Conservation (phyloP, 345 rosid species). For the Heritiera fomes region DNA sequence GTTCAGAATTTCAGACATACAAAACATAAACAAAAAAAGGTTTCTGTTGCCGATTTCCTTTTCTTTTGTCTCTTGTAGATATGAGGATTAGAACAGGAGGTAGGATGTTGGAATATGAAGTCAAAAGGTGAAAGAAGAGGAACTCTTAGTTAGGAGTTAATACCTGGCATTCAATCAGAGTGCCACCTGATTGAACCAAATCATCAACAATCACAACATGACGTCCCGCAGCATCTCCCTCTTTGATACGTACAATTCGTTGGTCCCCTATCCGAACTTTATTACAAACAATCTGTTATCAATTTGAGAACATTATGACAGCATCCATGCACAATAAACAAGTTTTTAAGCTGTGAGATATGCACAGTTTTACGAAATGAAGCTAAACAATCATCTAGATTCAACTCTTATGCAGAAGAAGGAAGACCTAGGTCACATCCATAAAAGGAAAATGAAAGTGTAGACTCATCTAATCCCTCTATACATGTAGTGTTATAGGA, state of each 20-base stretch:
- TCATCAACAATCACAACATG: constrained; percentile 97
- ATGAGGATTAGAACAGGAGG: not conserved
- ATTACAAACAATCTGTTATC: constrained; percentile 78
- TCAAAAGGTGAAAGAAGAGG: constrained; percentile 3
- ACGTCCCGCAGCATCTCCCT: constrained; percentile 82
- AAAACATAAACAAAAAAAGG: not conserved
- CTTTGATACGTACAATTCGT: constrained; percentile 88
- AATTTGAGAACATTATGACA: constrained; percentile 13
- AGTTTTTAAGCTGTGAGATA: not conserved
- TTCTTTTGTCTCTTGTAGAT: no score
- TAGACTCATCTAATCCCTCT: not conserved
- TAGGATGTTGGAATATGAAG: not conserved
- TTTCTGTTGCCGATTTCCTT: no score
- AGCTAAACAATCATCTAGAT: not conserved
- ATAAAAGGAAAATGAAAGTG: not conserved
- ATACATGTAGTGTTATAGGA: not conserved
- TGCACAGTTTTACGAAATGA: not conserved
- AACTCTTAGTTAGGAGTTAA: not conserved
- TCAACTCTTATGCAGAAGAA: not conserved
- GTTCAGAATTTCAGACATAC: not conserved
- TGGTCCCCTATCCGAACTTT: constrained; percentile 91
- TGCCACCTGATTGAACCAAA: constrained; percentile 98
- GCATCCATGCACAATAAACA: constrained; percentile 1
- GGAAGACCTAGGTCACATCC: not conserved
- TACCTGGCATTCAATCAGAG: constrained; percentile 97